These are phyloP conservation scores for Torulaspora gathmanii DNA, from an alignment of 805 yeast genomes.

Conservation along the genomic window DNA sequence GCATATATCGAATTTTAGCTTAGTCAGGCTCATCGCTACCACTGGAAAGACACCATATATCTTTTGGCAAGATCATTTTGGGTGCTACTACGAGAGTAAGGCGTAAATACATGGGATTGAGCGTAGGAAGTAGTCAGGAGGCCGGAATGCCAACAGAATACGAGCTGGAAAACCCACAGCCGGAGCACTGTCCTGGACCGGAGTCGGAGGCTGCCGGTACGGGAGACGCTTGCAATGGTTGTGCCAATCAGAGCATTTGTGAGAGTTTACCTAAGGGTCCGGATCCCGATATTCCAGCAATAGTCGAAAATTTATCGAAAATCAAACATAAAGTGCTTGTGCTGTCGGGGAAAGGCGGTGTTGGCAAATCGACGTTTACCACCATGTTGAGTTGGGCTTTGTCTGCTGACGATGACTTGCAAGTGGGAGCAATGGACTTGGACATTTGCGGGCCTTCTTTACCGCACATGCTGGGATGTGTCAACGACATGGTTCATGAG, in stretches of 20 bases:
- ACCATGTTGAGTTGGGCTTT: conserved; percentile 96
- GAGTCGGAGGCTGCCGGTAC: conserved; percentile 91
- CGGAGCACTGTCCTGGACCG: conserved; percentile 98
- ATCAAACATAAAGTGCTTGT: conserved; percentile 77
- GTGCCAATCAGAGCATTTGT: conserved; percentile 91
- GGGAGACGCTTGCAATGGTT: conserved; percentile 89
- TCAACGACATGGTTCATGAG: conserved; percentile 78
- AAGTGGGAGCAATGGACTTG: conserved; percentile 94
- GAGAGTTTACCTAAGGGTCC: conserved; percentile 88
- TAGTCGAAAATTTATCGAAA: conserved; percentile 59
- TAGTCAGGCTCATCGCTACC: neutral
- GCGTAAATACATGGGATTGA: neutral
- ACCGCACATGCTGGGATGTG: conserved; percentile 91
- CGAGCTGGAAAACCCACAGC: conserved; percentile 62
- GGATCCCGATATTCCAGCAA: conserved; percentile 83
- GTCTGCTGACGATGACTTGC: conserved; percentile 73
- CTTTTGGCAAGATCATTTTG: neutral
- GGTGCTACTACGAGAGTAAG: neutral
- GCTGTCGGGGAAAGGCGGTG: conserved; percentile 90
- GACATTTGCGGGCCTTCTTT: conserved; percentile 98
- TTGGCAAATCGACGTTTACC: conserved; percentile 94
- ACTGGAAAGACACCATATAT: neutral
- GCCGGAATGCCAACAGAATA: conserved; percentile 27
- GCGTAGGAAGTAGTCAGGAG: conserved; percentile 2
- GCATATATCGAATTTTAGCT: neutral